Evolutionary conservation across 495 filamentous ascomycete species (phyloP).

Genomic region (Lasiosphaeria miniovina): DNA sequence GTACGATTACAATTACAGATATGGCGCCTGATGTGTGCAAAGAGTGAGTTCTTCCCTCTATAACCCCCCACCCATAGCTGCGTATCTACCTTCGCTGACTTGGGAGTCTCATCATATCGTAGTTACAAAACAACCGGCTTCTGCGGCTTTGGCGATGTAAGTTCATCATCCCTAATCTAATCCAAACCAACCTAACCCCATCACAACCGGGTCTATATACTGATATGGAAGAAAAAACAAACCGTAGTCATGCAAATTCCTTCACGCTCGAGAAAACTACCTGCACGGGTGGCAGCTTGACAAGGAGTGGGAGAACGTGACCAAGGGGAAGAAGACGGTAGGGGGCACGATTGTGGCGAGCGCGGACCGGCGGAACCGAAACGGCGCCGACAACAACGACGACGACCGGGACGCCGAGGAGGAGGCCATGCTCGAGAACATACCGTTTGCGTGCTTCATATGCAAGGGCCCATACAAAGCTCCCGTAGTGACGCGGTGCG

Average conservation of each 20-base stretch:
- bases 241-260: conserved; percentile 83
- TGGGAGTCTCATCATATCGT: too few relatives aligned
- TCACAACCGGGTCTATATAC: too few relatives aligned
- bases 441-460: conserved; percentile 94
- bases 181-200: neutral
- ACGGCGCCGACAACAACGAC: conserved; percentile 35
- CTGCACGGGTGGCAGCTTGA: conserved; percentile 95
- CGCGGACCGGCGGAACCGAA: conserved; percentile 46
- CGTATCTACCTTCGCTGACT: too few relatives aligned
- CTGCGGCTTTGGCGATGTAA: conserved; percentile 9
- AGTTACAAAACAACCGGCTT: conserved; percentile 80
- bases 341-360: conserved; percentile 62
- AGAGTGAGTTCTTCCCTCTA: conserved; percentile 42
- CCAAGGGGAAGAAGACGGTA: conserved; percentile 68
- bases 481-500: conserved; percentile 85
- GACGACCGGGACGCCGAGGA: conserved; percentile 57
- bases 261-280: conserved; percentile 84
- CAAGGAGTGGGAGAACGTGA: conserved; percentile 83
- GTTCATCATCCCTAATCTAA: neutral
- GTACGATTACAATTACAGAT: conserved; percentile 86
- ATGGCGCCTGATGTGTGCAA: conserved; percentile 95
- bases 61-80: too few relatives aligned
- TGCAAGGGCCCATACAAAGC: conserved; percentile 77
- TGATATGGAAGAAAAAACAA: too few relatives aligned
- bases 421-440: conserved; percentile 77